These are phyloP conservation scores for Carex kokanica DNA, from an alignment of 176 grass and related monocot species.

Conservation along the genomic window DNA sequence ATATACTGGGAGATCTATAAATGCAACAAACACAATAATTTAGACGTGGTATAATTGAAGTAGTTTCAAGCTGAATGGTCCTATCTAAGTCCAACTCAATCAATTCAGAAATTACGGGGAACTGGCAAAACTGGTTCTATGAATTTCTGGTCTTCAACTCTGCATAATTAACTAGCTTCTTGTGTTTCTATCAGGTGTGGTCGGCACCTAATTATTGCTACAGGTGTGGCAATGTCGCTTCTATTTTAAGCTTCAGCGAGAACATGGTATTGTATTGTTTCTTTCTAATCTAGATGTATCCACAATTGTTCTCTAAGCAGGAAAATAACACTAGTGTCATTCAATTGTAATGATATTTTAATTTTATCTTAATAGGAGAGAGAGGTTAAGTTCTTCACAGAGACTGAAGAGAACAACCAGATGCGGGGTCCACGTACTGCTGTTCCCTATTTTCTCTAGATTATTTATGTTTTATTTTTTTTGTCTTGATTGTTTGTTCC, in stretches of 20 bases:
- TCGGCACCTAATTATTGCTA: slow-evolving; percentile 99
- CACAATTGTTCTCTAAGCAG: neutral
- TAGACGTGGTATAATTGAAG: neutral
- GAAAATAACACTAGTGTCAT: neutral
- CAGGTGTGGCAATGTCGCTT: slow-evolving; percentile 98
- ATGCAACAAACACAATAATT: neutral
- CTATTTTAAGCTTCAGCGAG: slow-evolving; percentile 94
- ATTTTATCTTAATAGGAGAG: slow-evolving; percentile 51
- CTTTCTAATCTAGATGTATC: neutral
- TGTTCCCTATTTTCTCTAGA: slow-evolving; percentile 90
- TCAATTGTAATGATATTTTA: neutral
- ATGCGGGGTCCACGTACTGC: slow-evolving; percentile 91
- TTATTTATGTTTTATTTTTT: slow-evolving; percentile 55
- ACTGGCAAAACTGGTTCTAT: neutral
- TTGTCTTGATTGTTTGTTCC: slow-evolving; percentile 53
- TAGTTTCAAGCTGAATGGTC: neutral
- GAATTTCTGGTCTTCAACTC: neutral
- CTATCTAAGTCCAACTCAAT: neutral
- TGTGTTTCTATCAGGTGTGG: slow-evolving; percentile 65
- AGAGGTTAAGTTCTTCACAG: slow-evolving; percentile 95
- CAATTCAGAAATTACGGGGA: neutral
- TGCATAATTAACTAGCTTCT: neutral
- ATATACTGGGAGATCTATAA: neutral
- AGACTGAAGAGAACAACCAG: slow-evolving; percentile 99
- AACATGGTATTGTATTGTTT: slow-evolving; percentile 63